Conservation (phyloP, 2,329 filamentous ascomycete genomes). For the Monosporascus cannonballus region DNA sequence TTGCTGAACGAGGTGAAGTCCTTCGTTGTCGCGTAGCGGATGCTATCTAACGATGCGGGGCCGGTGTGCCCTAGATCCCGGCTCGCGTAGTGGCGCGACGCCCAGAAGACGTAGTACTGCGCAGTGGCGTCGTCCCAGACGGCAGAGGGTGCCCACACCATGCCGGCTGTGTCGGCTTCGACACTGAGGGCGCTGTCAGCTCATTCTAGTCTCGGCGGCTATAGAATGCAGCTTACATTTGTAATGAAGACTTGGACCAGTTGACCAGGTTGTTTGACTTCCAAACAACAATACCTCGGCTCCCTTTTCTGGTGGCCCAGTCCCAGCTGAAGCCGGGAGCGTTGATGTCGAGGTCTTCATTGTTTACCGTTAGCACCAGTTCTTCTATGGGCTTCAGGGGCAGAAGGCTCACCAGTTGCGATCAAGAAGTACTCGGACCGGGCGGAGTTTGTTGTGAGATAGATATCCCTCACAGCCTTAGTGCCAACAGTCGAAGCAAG, state of each 20-base stretch:
- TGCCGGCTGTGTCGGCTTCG: conserved; percentile 28
- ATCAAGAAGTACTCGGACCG: conserved; percentile 29
- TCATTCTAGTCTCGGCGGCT: neutral
- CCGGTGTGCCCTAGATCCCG: conserved; percentile 40
- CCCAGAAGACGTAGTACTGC: conserved; percentile 44
- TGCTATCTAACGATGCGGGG: conserved; percentile 30
- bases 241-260: conserved; percentile 24
- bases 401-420: conserved; percentile 26
- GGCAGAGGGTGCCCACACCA: conserved; percentile 32
- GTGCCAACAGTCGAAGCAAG: conserved; percentile 28
- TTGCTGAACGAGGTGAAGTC: conserved; percentile 43
- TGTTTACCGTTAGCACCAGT: too few relatives aligned
- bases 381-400: neutral
- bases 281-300: conserved; percentile 31
- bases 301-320: conserved; percentile 27
- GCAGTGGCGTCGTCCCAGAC: conserved; percentile 28
- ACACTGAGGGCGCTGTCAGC: conserved; percentile 11
- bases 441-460: conserved; percentile 26
- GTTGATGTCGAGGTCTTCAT: conserved; percentile 32
- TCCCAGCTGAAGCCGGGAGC: conserved; percentile 30
- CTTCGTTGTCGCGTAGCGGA: conserved; percentile 43
- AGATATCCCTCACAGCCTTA: conserved; percentile 29
- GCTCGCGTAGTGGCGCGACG: conserved; percentile 35
- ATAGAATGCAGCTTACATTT: conserved; percentile 10
- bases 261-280: conserved; percentile 28